These are phyloP conservation scores for Xylaria sp. DNA, from an alignment of 2,329 filamentous ascomycete species.

Conservation along the genomic window DNA sequence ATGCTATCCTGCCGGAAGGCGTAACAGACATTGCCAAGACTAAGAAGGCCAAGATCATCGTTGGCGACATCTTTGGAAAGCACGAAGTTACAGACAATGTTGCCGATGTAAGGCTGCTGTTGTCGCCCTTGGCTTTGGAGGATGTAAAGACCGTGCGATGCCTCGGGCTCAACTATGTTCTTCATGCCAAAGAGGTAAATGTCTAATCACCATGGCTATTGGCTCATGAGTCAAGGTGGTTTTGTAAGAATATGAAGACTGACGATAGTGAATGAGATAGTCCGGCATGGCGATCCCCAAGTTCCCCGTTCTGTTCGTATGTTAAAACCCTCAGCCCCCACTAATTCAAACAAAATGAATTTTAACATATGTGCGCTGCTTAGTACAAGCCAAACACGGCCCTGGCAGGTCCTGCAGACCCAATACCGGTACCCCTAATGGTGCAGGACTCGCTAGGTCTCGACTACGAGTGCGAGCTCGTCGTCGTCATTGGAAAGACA, in stretches of 20 bases:
- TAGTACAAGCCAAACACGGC: slow-evolving; percentile 72
- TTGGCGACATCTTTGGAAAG: slow-evolving; percentile 69
- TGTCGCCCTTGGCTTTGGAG: slow-evolving; percentile 66
- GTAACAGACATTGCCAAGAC: slow-evolving; percentile 65
- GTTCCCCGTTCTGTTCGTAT: slow-evolving; percentile 73
- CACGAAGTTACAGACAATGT: slow-evolving; percentile 68
- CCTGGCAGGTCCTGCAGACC: slow-evolving; percentile 66
- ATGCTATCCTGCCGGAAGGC: slow-evolving; percentile 70
- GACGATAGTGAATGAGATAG: slow-evolving; percentile 37
- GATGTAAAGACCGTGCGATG: slow-evolving; percentile 72
- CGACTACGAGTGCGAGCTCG: slow-evolving; percentile 83
- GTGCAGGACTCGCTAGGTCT: slow-evolving; percentile 70
- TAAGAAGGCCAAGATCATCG: slow-evolving; percentile 65
- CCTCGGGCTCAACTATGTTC: slow-evolving; percentile 73
- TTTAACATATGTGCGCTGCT: neutral
- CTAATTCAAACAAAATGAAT: neutral
- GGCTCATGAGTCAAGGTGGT: neutral
- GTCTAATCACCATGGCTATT: neutral
- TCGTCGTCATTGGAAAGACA: slow-evolving; percentile 72
- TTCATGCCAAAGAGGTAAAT: slow-evolving; percentile 70
- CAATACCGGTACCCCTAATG: slow-evolving; percentile 68
- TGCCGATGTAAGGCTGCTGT: slow-evolving; percentile 60
- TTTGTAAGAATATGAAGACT: neutral
- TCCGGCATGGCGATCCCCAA: slow-evolving; percentile 71
- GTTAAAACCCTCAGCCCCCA: slow-evolving; percentile 28